A percentile compares a stretch with the other conserved stretches of the same genome.
phyloP scores from a whole-genome alignment of 208 protist species.

The Acanthamoeba rhysodes region DNA sequence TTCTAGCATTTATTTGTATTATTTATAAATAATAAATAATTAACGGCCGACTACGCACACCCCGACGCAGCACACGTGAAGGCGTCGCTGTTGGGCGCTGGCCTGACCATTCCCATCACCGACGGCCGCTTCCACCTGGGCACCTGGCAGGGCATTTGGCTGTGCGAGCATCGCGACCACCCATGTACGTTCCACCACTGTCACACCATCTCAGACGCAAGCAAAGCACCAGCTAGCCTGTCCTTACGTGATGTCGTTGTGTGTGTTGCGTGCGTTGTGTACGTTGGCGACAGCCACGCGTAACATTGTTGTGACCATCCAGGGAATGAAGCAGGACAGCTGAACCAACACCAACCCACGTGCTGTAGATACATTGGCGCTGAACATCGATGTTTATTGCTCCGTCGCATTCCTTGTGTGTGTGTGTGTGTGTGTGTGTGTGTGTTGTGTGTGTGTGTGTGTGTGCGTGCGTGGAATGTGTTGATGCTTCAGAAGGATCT shows the following conservation, averaged over 20 bases:
- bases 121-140: conserved; percentile 82
- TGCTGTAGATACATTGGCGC: no score
- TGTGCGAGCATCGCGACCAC: conserved; percentile 73
- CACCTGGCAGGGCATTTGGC: conserved; percentile 84
- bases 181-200: neutral
- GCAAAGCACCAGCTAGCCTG: neutral
- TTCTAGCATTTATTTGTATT: no score
- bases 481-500: neutral
- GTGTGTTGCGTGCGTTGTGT: neutral
- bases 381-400: neutral
- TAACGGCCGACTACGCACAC: no score
- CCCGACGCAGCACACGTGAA: conserved; percentile 81
- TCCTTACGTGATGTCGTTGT: neutral
- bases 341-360: neutral
- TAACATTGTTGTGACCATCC: conserved; percentile 26
- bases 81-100: conserved; percentile 73
- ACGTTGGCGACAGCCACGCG: neutral
- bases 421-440: no score
- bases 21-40: no score
- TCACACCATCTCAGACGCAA: no score
- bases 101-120: conserved; percentile 84
- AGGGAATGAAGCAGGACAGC: conserved; percentile 14
- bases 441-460: neutral
- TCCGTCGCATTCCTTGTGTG: no score
- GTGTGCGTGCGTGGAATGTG: neutral